Evolutionary conservation across 2,329 filamentous ascomycete species (phyloP).

Genomic region (Penicillium oxalicum): DNA sequence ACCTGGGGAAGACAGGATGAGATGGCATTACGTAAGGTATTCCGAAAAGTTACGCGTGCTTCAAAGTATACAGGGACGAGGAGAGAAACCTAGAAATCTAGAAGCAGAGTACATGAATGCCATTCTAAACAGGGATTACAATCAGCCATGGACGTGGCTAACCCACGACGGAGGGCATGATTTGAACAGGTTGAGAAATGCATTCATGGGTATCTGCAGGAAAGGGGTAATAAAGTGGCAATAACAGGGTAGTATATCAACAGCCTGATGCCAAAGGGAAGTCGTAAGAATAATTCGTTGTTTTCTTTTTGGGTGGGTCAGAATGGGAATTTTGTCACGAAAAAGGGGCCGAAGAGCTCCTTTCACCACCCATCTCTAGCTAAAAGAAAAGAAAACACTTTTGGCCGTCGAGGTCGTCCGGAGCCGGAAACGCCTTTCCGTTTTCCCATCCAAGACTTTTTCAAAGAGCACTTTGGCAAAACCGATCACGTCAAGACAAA

Average conservation of each 20-base stretch:
- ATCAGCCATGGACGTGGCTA: background rate
- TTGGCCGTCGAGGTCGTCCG: conserved; percentile 24
- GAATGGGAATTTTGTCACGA: conserved; percentile 16
- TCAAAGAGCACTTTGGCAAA: conserved; percentile 16
- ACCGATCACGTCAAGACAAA: conserved; percentile 23
- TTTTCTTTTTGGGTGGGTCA: conserved; percentile 21
- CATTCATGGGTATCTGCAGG: conserved; percentile 39
- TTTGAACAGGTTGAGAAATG: conserved; percentile 27
- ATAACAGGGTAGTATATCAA: conserved; percentile 27
- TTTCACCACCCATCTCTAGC: conserved; percentile 30
- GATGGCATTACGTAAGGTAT: no score
- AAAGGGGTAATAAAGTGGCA: background rate
- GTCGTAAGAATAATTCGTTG: conserved; percentile 16
- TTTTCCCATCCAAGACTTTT: conserved; percentile 21
- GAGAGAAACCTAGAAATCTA: no score
- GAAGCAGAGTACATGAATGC: conserved; percentile 21
- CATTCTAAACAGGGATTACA: conserved; percentile 15
- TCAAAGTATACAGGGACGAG: no score
- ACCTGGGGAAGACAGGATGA: no score
- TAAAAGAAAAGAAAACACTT: conserved; percentile 24
- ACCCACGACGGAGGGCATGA: conserved; percentile 5
- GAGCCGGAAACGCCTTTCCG: conserved; percentile 22
- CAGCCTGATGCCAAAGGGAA: conserved; percentile 10
- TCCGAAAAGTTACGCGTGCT: no score
- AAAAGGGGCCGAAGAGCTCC: conserved; percentile 16